Conservation (phyloP, 129 eudicot genomes). For the Escallonia rubra region DNA sequence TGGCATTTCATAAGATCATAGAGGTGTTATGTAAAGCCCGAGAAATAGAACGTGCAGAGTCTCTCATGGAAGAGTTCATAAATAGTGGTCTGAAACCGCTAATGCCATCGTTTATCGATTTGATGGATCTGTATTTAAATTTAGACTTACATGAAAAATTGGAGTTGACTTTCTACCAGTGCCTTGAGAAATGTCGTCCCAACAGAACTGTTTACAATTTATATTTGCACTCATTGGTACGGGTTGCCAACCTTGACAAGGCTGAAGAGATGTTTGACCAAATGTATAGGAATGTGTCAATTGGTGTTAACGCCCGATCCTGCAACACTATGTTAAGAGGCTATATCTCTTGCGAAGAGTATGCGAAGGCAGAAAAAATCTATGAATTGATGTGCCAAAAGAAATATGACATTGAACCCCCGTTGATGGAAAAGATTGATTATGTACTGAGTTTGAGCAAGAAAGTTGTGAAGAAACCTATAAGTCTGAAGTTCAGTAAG, state of each 20-base stretch:
- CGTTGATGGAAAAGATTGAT: constrained; percentile 58
- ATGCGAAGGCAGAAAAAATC: constrained; percentile 57
- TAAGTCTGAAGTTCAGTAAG: constrained; percentile 49
- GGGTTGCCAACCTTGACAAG: constrained; percentile 41
- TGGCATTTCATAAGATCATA: constrained; percentile 69
- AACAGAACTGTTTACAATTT: constrained; percentile 47
- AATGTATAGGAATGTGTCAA: constrained; percentile 60
- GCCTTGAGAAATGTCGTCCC: constrained; percentile 56
- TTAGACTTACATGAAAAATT: constrained; percentile 59
- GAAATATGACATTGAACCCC: constrained; percentile 57
- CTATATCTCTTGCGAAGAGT: constrained; percentile 44
- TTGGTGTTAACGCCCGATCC: constrained; percentile 59
- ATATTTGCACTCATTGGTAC: constrained; percentile 69
- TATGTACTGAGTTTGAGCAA: constrained; percentile 37
- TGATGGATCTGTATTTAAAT: constrained; percentile 55
- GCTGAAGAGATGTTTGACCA: constrained; percentile 74
- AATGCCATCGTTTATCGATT: constrained; percentile 46
- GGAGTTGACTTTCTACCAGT: constrained; percentile 51
- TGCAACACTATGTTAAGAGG: constrained; percentile 70
- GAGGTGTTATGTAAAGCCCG: constrained; percentile 57
- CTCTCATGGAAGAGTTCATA: constrained; percentile 69
- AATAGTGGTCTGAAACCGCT: constrained; percentile 65
- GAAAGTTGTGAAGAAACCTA: constrained; percentile 41
- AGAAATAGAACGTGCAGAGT: constrained; percentile 56
- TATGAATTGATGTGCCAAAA: constrained; percentile 59